A percentile compares a stretch with the other conserved stretches of the same genome.
These are phyloP conservation scores for Melampsora larici-populina DNA, from an alignment of 1,284 basidiomycete species.

Conservation along the genomic window DNA sequence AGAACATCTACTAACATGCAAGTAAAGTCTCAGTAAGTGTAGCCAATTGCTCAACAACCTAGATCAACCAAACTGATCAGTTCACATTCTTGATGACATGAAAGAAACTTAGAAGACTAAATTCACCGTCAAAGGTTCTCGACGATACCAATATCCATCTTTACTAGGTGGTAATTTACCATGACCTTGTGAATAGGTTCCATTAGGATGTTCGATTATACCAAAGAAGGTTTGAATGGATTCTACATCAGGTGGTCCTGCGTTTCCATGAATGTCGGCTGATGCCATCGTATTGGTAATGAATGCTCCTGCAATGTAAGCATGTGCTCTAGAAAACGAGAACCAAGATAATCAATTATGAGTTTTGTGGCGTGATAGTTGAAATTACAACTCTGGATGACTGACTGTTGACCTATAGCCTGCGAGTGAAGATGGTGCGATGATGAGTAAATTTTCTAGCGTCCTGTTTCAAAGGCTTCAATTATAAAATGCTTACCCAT, in stretches of 20 bases:
- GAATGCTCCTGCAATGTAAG: neutral
- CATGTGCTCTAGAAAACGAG: neutral
- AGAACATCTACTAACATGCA: neutral
- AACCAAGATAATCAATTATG: neutral
- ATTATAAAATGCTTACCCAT: neutral
- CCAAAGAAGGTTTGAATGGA: neutral
- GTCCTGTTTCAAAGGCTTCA: neutral
- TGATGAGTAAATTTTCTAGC: neutral
- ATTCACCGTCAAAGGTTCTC: neutral
- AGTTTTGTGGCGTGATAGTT: no score
- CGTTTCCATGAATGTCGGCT: neutral
- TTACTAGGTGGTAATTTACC: neutral
- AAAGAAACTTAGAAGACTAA: no score
- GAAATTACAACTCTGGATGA: neutral
- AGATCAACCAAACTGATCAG: neutral
- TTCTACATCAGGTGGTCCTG: neutral
- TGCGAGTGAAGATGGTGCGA: neutral
- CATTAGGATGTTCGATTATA: neutral
- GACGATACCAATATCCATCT: slow-evolving; percentile 8
- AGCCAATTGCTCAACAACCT: neutral
- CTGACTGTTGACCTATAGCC: slow-evolving; percentile 1
- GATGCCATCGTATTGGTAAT: neutral
- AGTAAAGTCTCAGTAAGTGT: neutral
- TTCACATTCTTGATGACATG: no score
- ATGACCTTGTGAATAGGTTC: neutral